Conservation (phyloP, 176 grass and related monocot species). For the Themeda triandra region DNA sequence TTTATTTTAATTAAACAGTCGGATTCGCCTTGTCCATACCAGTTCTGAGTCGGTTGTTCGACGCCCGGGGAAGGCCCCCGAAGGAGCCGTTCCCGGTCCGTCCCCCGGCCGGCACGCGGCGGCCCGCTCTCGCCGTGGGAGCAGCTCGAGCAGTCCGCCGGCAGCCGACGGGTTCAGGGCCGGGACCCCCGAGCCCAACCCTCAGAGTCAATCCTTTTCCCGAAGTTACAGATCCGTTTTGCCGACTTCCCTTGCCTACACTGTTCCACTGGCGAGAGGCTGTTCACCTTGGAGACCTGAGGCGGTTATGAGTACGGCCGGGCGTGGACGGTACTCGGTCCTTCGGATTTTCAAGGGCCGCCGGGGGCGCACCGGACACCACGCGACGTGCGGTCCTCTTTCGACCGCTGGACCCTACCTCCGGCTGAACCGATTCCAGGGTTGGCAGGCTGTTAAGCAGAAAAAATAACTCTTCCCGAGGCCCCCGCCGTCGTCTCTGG, state of each 20-base stretch:
- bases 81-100: not conserved
- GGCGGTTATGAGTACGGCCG: constrained; percentile 74
- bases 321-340: constrained; percentile 44
- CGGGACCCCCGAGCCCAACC: no score
- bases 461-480: not conserved
- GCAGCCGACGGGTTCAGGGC: no score
- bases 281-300: constrained; percentile 84
- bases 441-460: no score
- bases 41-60: constrained; percentile 39
- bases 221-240: constrained; percentile 19
- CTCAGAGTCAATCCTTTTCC: no score
- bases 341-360: constrained; percentile 35
- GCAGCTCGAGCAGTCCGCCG: no score
- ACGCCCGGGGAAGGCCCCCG: not conserved
- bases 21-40: constrained; percentile 64
- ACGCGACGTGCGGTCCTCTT: constrained; percentile 71
- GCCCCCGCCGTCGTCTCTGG: constrained; percentile 23
- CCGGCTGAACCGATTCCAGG: constrained; percentile 6
- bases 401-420: constrained; percentile 70
- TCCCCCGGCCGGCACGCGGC: no score
- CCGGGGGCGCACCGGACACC: constrained; percentile 61
- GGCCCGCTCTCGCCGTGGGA: no score
- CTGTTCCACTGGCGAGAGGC: constrained; percentile 56
- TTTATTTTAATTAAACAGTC: constrained; percentile 77
- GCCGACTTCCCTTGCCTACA: constrained; percentile 87